Percentiles rank a stretch among this genome's conserved stretches.
phyloP scores from a whole-genome alignment of 192 early-diverging fungal genomes.

The Spizellomyces punctatus region DNA sequence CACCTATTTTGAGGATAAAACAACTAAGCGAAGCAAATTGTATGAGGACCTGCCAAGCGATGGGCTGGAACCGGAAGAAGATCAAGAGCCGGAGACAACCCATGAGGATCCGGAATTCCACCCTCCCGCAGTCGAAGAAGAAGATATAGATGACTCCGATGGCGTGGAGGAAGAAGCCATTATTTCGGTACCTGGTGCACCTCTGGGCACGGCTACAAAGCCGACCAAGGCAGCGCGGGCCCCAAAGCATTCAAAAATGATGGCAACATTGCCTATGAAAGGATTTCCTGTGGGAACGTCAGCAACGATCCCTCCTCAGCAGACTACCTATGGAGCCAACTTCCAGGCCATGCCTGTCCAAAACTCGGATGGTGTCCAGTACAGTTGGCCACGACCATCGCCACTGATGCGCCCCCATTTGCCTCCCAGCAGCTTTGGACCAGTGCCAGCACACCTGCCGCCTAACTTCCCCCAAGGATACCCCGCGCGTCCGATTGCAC shows the following conservation, averaged over 20 bases:
- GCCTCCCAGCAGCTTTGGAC: too few relatives aligned
- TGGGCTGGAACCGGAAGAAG: not conserved
- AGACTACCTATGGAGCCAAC: too few relatives aligned
- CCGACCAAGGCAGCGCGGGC: not conserved
- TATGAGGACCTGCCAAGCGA: not conserved
- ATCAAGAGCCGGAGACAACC: constrained; percentile 1
- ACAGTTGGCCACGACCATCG: too few relatives aligned
- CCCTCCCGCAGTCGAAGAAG: constrained; percentile 5
- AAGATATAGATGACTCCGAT: constrained; percentile 4
- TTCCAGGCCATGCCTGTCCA: too few relatives aligned
- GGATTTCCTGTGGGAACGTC: too few relatives aligned
- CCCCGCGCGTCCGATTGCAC: too few relatives aligned
- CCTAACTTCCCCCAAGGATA: too few relatives aligned
- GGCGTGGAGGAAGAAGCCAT: not conserved
- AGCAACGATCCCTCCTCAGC: too few relatives aligned
- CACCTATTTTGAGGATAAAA: constrained; percentile 30
- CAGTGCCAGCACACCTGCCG: too few relatives aligned
- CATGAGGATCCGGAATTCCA: constrained; percentile 14
- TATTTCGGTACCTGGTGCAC: not conserved
- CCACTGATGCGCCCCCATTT: too few relatives aligned
- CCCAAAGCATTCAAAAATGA: not conserved
- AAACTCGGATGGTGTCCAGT: too few relatives aligned
- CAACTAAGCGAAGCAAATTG: constrained; percentile 5
- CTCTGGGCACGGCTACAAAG: not conserved
- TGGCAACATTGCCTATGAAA: not conserved